These are phyloP conservation scores for Suillus tomentosus DNA, from an alignment of 768 basidiomycete genomes.

Conservation along the genomic window DNA sequence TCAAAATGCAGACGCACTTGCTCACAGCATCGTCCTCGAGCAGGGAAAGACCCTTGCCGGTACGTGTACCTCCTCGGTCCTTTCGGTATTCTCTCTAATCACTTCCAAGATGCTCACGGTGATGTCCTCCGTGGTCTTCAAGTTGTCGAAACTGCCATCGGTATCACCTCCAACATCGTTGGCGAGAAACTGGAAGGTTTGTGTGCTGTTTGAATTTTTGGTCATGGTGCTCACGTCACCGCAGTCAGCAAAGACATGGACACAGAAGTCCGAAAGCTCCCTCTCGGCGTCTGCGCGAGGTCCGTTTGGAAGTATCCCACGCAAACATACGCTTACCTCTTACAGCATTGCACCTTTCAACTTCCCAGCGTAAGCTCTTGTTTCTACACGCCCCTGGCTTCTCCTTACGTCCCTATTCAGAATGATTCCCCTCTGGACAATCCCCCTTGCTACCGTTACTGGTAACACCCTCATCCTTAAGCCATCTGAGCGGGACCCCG, in stretches of 20 bases:
- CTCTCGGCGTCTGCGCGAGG: slow-evolving; percentile 86
- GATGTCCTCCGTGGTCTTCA: slow-evolving; percentile 93
- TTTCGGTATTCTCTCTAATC: slow-evolving; percentile 8
- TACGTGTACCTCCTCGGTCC: slow-evolving; percentile 30
- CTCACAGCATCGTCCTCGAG: slow-evolving; percentile 87
- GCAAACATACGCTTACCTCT: slow-evolving; percentile 9
- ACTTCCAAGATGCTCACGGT: slow-evolving; percentile 79
- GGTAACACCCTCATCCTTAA: slow-evolving; percentile 96
- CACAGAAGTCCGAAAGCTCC: slow-evolving; percentile 80
- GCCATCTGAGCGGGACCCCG: slow-evolving; percentile 95
- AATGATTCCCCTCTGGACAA: slow-evolving; percentile 98
- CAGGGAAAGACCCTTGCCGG: slow-evolving; percentile 94
- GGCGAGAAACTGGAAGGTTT: slow-evolving; percentile 92
- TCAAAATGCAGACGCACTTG: slow-evolving; percentile 82
- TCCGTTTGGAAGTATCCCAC: slow-evolving; percentile 21
- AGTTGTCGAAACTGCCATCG: slow-evolving; percentile 79
- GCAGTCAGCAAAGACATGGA: slow-evolving; percentile 96
- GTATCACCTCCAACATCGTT: slow-evolving; percentile 81
- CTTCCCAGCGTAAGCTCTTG: slow-evolving; percentile 72
- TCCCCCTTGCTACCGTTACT: slow-evolving; percentile 84
- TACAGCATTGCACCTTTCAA: slow-evolving; percentile 83
- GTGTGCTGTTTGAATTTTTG: slow-evolving; percentile 19
- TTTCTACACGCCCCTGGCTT: not conserved
- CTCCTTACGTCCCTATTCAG: slow-evolving; percentile 36
- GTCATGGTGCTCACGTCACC: slow-evolving; percentile 19